Conservation (phyloP, 805 yeast genomes). For the Zygosaccharomyces bailii region DNA sequence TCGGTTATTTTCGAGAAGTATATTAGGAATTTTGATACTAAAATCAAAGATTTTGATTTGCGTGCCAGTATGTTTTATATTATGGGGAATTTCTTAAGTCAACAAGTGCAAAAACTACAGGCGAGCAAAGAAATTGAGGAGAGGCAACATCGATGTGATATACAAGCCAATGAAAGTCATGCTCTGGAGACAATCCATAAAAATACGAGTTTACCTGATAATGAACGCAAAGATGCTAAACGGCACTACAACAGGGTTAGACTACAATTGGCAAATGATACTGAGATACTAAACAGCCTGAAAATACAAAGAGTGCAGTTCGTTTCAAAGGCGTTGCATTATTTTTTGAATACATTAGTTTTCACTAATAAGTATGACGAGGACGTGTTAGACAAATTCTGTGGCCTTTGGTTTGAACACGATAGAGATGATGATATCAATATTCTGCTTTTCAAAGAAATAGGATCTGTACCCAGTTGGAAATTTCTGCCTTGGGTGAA, state of each 20-base stretch:
- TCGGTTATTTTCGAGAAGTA: conserved; percentile 53
- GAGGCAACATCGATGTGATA: conserved; percentile 39
- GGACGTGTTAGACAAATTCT: conserved; percentile 67
- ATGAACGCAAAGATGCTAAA: conserved; percentile 52
- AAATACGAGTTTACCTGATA: conserved; percentile 39
- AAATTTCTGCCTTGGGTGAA: conserved; percentile 77
- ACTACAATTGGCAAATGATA: conserved; percentile 48
- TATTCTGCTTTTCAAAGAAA: conserved; percentile 36
- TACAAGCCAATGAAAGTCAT: conserved; percentile 46
- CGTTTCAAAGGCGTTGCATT: conserved; percentile 52
- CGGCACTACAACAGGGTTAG: conserved; percentile 49
- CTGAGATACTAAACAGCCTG: conserved; percentile 42
- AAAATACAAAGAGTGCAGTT: conserved; percentile 41
- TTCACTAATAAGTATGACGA: conserved; percentile 44
- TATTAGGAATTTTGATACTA: conserved; percentile 40
- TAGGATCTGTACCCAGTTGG: conserved; percentile 49
- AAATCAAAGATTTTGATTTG: conserved; percentile 24
- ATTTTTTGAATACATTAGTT: conserved; percentile 55
- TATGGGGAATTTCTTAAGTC: conserved; percentile 72
- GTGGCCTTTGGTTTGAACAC: conserved; percentile 78
- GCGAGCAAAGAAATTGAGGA: conserved; percentile 45
- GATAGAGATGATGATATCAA: conserved; percentile 46
- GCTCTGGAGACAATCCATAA: conserved; percentile 47
- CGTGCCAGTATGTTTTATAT: conserved; percentile 50
- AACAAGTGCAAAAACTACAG: conserved; percentile 48